These are phyloP conservation scores for Acanthamoeba sp. DNA, from an alignment of 208 protist genomes.

Conservation along the genomic window DNA sequence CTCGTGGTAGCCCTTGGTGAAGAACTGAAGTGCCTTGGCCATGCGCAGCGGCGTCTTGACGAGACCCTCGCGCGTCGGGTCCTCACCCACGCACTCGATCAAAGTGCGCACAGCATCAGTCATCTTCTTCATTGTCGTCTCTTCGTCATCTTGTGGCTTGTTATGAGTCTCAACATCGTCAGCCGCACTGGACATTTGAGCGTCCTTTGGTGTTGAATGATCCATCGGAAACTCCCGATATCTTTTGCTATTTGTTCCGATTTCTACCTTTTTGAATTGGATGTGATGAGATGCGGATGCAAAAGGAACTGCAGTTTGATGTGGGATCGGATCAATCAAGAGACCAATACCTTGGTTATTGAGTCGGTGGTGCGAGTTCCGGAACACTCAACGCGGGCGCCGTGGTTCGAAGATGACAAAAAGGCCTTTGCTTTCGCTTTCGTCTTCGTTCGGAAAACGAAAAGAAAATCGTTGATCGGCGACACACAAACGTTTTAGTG, in stretches of 20 bases:
- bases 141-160: not conserved
- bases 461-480: not conserved
- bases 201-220: not conserved
- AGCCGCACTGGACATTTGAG: not conserved
- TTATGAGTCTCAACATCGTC: not conserved
- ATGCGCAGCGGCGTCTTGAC: conserved; percentile 89
- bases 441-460: not conserved
- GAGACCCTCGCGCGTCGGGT: conserved; percentile 88
- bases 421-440: no score
- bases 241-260: not conserved
- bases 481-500: not conserved
- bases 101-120: conserved; percentile 78
- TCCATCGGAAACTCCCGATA: not conserved
- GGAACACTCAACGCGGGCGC: no score
- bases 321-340: no score
- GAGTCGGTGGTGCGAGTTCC: no score
- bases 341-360: no score
- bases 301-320: no score
- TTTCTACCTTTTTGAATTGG: not conserved
- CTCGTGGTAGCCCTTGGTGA: conserved; percentile 91
- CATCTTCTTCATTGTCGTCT: conserved; percentile 76
- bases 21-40: conserved; percentile 91
- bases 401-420: no score
- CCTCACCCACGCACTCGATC: conserved; percentile 87
- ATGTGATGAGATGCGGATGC: no score